Base-by-base conservation (phyloP, 805 yeast species). In the Yamadazyma nakazawae region DNA sequence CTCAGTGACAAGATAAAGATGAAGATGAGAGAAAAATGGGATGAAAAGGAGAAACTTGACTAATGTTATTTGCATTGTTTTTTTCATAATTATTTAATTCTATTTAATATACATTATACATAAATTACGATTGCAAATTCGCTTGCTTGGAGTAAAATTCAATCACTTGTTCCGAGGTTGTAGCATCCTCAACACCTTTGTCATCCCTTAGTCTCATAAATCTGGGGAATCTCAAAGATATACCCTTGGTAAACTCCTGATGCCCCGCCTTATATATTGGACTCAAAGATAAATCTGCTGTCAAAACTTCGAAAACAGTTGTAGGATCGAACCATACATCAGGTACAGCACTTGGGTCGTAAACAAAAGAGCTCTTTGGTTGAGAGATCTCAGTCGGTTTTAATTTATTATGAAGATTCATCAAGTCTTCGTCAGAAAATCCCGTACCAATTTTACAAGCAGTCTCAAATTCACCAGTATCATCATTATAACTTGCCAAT, bases 401-500 rank as follows among this genome's bases (percentile, higher is more conserved):
- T 48, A 94, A 73, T 41, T 72, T 72, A 21, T 75, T 78, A 56
- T 83, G 74, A 28, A 94, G 63, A 24, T 66, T 67, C 31, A 80
- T 80, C 47, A 94, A 73, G 58, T 82, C 78, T 53, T 70, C 97
- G 54, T 94, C 99, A 35, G 90, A 80, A 60, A 94, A 94, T 0
- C 99, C 99, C 0, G 99, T 94, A 40, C 99, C 99, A 46, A 95
- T 91, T 63, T 94, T 94, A 70, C 99, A 94, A 36, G 96, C 85
- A 0, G 97, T 87, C 64, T 94, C 98, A 62, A 79, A 89, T 58
- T 91, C 97, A 18, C 95, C 98, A 0, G 89, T 79, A 48, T 92
- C 97, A 46, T 82, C 82, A 59, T 94, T 94, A 61, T 89, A 92
- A 26, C 95, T 85, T 0, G 96, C 98, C 42, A 94, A 72, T 34